phyloP scores from a whole-genome alignment of 2,329 filamentous ascomycete genomes.

The Aureobasidium sp. region DNA sequence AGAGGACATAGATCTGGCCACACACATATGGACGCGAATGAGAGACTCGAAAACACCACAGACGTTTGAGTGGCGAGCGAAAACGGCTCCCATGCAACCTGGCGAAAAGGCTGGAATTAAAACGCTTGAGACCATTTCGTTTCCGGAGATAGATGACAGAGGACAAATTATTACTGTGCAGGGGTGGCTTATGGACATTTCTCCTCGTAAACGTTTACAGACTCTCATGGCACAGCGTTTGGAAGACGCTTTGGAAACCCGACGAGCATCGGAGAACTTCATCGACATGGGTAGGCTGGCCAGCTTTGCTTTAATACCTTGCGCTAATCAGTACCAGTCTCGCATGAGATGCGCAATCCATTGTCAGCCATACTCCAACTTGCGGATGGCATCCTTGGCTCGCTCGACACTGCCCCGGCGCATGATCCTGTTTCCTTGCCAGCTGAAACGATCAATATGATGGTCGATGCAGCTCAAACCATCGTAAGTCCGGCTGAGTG shows the following conservation, averaged over 20 bases:
- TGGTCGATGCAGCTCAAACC: constrained; percentile 23
- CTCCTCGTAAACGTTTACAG: constrained; percentile 26
- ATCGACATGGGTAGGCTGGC: constrained; percentile 21
- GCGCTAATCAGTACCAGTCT: constrained; percentile 17
- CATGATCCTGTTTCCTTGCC: background rate
- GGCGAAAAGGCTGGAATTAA: constrained; percentile 17
- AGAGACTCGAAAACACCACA: constrained; percentile 26
- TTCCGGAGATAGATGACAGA: constrained; percentile 25
- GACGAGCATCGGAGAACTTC: constrained; percentile 29
- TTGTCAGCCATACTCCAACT: constrained; percentile 37
- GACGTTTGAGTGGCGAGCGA: constrained; percentile 31
- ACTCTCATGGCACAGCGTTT: constrained; percentile 24
- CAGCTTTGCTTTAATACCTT: background rate
- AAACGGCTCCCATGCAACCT: constrained; percentile 26
- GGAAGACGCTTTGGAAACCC: constrained; percentile 30
- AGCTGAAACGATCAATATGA: constrained; percentile 11
- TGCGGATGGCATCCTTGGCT: constrained; percentile 35
- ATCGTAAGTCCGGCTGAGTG: background rate
- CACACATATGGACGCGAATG: constrained; percentile 26
- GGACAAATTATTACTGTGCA: constrained; percentile 23
- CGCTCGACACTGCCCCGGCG: constrained; percentile 18
- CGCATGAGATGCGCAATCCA: constrained; percentile 38
- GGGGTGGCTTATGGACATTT: constrained; percentile 29
- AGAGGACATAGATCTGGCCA: constrained; percentile 27
- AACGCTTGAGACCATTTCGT: constrained; percentile 25